Base-by-base conservation (phyloP, 495 filamentous ascomycete species). In the Penicillium salamii region DNA sequence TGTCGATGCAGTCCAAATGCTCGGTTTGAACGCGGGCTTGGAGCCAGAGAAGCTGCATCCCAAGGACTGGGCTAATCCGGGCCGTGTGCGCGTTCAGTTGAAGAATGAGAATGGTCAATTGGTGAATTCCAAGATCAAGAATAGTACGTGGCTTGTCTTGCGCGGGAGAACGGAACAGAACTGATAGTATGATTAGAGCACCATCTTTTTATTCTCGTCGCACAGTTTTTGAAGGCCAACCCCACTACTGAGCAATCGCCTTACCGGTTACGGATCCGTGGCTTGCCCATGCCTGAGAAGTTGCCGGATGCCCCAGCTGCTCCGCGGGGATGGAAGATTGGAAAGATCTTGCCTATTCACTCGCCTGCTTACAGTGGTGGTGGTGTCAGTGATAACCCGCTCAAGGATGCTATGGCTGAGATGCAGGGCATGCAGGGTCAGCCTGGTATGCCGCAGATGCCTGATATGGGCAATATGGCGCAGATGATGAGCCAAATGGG, bases 391-490 rank as follows among this genome's bases (percentile, higher is more conserved):
- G 93, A 98, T 63, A 95, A 98, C 57, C 87, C 96, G 20, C 82
- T 98, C 55, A 91, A 93, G 76, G 91, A 98, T 52, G 96, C 97
- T 75, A 96, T 98, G 92, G 83, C 80, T 35, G 90, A 95, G 74
- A 95, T 97, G 90, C 77, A 81, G 60, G 76, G 71, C 49, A 72
- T 77, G 63, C 55, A 68, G 46, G 84, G 84, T 12, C 77, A 77
- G 58, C 76, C 74, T 14, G 78, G 70, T 1, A 77, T 74, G 40
- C 72, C 70, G 0, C 69, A 71, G 36, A 69, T 74, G 52, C 69
- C 71, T 0, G 72, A 67, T 40, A 73, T 64, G 61, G 65, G 67
- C 28, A 65, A 64, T 35, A 74, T 74, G 72, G 66, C 63, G 3
- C 49, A 42, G 38, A 46, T 46, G 43, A 46, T 46, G 43, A 46